Percentiles rank a stretch among this genome's conserved stretches.
phyloP scores from a whole-genome alignment of 2,329 filamentous ascomycete species.

The Epichloe brachyelytri region DNA sequence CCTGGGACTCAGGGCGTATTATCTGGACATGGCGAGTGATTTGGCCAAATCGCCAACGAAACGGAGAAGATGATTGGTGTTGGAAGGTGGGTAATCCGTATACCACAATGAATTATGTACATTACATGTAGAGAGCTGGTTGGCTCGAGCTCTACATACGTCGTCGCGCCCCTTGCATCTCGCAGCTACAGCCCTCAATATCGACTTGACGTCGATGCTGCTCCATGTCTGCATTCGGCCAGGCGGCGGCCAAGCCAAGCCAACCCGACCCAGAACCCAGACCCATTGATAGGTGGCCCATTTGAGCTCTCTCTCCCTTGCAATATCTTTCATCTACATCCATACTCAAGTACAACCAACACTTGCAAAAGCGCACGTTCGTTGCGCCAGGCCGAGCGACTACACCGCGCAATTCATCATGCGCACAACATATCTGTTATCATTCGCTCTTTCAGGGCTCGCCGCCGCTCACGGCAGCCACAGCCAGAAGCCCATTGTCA shows the following conservation, averaged over 20 bases:
- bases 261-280: too few species aligned
- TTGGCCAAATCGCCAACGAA: neutral
- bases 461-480: slow-evolving; percentile 42
- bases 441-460: slow-evolving; percentile 26
- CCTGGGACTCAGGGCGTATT: neutral
- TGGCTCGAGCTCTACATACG: too few species aligned
- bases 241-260: too few species aligned
- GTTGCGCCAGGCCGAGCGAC: neutral
- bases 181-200: too few species aligned
- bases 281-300: neutral
- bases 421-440: slow-evolving; percentile 19
- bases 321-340: neutral
- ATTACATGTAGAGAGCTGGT: neutral
- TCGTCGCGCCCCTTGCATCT: too few species aligned
- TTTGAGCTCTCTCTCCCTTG: neutral
- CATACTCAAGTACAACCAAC: too few species aligned
- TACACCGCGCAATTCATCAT: slow-evolving; percentile 8
- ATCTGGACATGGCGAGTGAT: neutral
- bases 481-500: slow-evolving; percentile 37
- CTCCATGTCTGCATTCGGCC: too few species aligned
- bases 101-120: neutral
- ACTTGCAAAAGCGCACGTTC: too few species aligned
- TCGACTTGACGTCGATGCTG: too few species aligned
- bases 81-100: neutral
- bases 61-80: neutral